Evolutionary conservation across 257 asterid genomes (phyloP).

Genomic region (Vinca minor): DNA sequence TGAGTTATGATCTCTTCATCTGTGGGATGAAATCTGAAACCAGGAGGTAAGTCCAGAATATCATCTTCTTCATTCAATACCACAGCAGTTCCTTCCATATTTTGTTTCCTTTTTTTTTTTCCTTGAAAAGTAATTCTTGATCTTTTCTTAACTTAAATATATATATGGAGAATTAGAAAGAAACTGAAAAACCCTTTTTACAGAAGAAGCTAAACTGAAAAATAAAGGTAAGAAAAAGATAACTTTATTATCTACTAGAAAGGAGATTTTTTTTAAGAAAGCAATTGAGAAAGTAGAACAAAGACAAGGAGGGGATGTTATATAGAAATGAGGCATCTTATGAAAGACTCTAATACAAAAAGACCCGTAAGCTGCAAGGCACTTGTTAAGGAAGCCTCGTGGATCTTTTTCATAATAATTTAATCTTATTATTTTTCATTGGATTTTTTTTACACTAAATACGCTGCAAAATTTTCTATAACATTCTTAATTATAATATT

Average conservation of each 20-base stretch:
- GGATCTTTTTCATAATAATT: background rate
- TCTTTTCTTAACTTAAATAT: background rate
- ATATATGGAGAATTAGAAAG: background rate
- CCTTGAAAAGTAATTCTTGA: background rate
- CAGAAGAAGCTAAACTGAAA: background rate
- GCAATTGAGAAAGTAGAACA: conserved; percentile 37
- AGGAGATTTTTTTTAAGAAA: conserved; percentile 6
- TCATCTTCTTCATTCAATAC: conserved; percentile 20
- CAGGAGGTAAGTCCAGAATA: conserved; percentile 50
- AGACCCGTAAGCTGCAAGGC: conserved; percentile 26
- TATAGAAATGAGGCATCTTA: conserved; percentile 22
- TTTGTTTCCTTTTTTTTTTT: too few species aligned
- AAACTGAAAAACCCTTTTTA: background rate
- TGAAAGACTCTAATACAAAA: background rate
- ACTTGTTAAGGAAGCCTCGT: conserved; percentile 49
- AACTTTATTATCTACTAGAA: background rate
- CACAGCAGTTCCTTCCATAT: conserved; percentile 32
- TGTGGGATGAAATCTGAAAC: conserved; percentile 79
- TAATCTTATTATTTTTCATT: too few species aligned
- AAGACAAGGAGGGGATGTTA: conserved; percentile 24
- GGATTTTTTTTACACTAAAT: too few species aligned
- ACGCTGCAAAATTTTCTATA: too few species aligned
- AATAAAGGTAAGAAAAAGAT: background rate
- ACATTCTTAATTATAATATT: too few species aligned
- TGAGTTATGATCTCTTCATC: conserved; percentile 73